Evolutionary conservation across 108 stramenopile genomes (phyloP).

Genomic region (Cylindrotheca fusiformis): DNA sequence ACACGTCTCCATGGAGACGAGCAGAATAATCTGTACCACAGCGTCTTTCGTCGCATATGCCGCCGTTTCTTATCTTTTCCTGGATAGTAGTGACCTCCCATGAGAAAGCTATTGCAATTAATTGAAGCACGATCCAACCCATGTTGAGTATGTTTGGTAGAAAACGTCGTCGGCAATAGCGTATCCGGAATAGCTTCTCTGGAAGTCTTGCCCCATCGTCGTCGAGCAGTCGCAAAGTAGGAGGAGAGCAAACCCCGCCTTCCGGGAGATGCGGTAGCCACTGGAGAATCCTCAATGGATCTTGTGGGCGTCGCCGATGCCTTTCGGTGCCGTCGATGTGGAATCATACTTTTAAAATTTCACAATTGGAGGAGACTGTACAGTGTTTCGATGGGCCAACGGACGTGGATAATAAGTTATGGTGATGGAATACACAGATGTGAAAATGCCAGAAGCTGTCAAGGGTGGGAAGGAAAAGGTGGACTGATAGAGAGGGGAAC

Average conservation of each 20-base stretch:
- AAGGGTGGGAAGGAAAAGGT: no score
- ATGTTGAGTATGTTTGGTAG: background rate
- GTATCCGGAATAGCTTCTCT: conserved; percentile 18
- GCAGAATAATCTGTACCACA: conserved; percentile 67
- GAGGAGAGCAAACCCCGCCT: conserved; percentile 17
- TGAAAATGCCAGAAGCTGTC: no score
- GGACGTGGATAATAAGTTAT: no score
- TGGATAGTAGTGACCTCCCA: conserved; percentile 64
- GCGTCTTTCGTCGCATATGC: conserved; percentile 37
- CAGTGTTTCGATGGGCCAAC: no score
- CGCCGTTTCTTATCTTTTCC: conserved; percentile 63
- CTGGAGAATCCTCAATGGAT: background rate
- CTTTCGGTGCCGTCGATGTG: background rate
- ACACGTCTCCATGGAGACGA: conserved; percentile 31
- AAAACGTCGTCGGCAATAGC: conserved; percentile 22
- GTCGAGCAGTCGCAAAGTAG: conserved; percentile 8
- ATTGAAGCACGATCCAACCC: background rate
- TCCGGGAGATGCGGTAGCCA: no score
- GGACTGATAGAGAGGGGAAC: no score
- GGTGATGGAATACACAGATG: no score
- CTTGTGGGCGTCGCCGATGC: no score
- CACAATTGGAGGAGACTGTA: no score
- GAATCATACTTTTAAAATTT: no score
- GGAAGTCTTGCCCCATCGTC: conserved; percentile 11
- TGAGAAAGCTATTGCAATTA: conserved; percentile 53